A percentile compares a stretch with the other conserved stretches of the same genome.
phyloP scores from a whole-genome alignment of 257 asterid genomes.

The Capsicum baccatum region DNA sequence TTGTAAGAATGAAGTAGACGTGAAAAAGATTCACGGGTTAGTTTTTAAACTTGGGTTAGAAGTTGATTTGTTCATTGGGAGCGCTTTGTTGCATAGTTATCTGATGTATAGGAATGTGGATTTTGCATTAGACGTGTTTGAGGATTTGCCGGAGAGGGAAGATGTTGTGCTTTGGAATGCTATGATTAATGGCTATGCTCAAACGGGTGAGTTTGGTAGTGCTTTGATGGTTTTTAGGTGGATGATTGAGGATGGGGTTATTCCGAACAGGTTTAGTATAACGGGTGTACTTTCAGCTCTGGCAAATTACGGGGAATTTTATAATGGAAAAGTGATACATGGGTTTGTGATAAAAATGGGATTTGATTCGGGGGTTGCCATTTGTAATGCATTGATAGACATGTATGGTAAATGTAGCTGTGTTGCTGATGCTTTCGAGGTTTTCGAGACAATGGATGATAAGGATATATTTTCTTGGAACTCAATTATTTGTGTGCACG shows the following conservation, averaged over 20 bases:
- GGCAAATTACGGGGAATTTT: conserved; percentile 57
- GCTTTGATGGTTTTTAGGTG: conserved; percentile 56
- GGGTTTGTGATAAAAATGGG: conserved; percentile 61
- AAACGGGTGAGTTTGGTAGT: conserved; percentile 52
- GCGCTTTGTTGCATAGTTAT: conserved; percentile 69
- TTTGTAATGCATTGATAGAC: conserved; percentile 73
- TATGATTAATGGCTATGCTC: conserved; percentile 77
- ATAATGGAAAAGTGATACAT: conserved; percentile 62
- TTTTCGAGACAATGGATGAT: conserved; percentile 54
- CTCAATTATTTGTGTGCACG: conserved; percentile 72
- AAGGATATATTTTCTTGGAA: conserved; percentile 92
- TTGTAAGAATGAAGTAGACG: conserved; percentile 45
- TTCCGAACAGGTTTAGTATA: conserved; percentile 60
- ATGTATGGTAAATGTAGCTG: conserved; percentile 83
- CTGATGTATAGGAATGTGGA: conserved; percentile 54
- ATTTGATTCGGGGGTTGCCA: conserved; percentile 52
- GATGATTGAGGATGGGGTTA: conserved; percentile 56
- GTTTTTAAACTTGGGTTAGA: conserved; percentile 63
- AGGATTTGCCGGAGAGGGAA: conserved; percentile 60
- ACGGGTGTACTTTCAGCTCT: conserved; percentile 76
- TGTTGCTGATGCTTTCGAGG: conserved; percentile 54
- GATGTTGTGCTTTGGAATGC: conserved; percentile 84
- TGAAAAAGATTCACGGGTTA: conserved; percentile 60
- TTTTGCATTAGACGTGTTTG: conserved; percentile 67
- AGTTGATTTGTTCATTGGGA: conserved; percentile 67